Conservation (phyloP, 1,139 yeast species). For the Suzukiozyma palmioleophila region DNA sequence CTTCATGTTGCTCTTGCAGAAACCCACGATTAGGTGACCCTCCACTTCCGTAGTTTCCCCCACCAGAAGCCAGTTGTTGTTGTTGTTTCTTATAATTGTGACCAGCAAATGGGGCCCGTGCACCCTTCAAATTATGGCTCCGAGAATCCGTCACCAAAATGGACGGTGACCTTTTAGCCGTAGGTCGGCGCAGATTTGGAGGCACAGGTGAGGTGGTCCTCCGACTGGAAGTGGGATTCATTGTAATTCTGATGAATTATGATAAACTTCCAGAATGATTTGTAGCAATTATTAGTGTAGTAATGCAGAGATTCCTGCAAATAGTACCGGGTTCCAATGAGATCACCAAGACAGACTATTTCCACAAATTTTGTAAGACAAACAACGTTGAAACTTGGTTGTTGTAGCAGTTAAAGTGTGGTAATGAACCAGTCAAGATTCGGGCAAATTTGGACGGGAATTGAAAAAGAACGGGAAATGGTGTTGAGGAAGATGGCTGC, state of each 20-base stretch:
- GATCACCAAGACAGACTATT: too few relatives aligned
- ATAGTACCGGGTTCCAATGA: too few relatives aligned
- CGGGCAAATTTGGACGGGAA: too few relatives aligned
- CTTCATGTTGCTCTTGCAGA: slow-evolving; percentile 15
- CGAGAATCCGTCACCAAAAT: slow-evolving; percentile 89
- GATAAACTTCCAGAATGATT: too few relatives aligned
- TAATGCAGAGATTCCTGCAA: too few relatives aligned
- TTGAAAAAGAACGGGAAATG: too few relatives aligned
- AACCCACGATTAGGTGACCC: slow-evolving; percentile 6
- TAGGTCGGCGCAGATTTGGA: slow-evolving; percentile 37
- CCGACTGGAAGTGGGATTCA: slow-evolving; percentile 3
- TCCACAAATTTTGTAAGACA: too few relatives aligned
- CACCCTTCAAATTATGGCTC: slow-evolving; percentile 49
- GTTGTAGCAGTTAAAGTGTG: too few relatives aligned
- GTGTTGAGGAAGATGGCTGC: too few relatives aligned
- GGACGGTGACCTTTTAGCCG: slow-evolving; percentile 89
- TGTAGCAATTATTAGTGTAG: too few relatives aligned
- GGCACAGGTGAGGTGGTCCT: slow-evolving; percentile 6
- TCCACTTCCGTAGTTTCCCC: not conserved
- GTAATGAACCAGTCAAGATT: too few relatives aligned
- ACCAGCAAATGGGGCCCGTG: slow-evolving; percentile 85
- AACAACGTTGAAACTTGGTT: too few relatives aligned
- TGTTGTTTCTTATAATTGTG: slow-evolving; percentile 43
- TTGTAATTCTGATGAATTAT: not conserved
- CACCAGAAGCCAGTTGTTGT: slow-evolving; percentile 10